A percentile compares a stretch with the other conserved stretches of the same genome.
Conservation (phyloP, 441 rosid species). For the Erysimum cheiri region DNA sequence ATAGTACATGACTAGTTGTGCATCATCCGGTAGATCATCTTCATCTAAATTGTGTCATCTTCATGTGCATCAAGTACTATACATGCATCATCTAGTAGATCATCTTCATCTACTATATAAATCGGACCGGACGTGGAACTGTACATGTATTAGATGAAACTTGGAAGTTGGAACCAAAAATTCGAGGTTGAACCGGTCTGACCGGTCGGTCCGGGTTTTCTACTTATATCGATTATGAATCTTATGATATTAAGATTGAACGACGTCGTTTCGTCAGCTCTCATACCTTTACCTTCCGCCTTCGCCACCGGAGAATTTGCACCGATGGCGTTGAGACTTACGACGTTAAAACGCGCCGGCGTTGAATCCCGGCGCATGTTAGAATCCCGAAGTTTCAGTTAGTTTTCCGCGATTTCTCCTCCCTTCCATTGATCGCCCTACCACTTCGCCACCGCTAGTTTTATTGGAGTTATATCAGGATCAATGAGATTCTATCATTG, state of each 20-base stretch:
- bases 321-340: conserved; percentile 55
- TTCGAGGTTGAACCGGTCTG: neutral
- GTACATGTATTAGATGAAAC: no score
- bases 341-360: conserved; percentile 44
- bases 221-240: no score
- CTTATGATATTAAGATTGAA: no score
- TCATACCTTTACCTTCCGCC: no score
- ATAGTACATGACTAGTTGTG: no score
- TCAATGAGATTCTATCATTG: conserved; percentile 16
- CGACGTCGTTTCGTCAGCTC: neutral
- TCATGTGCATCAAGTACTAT: no score
- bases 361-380: conserved; percentile 21
- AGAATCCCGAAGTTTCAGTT: conserved; percentile 43
- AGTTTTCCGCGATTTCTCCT: conserved; percentile 50
- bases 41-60: no score
- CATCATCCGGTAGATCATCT: no score
- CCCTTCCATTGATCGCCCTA: conserved; percentile 42
- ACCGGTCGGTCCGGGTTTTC: neutral
- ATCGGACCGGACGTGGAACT: neutral
- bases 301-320: neutral
- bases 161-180: neutral
- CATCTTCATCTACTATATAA: no score
- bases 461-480: conserved; percentile 52
- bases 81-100: no score
- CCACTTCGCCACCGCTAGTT: conserved; percentile 46